Base-by-base conservation (phyloP, 371 early-diverging fungal species). In the Mucor mucedo region DNA sequence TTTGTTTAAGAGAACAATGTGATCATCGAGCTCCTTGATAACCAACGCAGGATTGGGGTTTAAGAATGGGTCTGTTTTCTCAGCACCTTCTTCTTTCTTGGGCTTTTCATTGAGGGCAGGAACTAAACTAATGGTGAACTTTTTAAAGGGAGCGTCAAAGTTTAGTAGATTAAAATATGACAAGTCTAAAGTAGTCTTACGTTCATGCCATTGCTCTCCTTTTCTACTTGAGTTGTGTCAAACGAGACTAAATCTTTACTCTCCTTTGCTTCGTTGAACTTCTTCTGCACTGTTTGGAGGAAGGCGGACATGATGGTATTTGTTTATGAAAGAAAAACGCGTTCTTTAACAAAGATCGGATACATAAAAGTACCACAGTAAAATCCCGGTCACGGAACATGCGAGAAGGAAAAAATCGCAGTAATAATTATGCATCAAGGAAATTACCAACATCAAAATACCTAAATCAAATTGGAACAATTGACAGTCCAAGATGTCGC, bases 1-100 rank as follows among this genome's bases (percentile, higher is more conserved):
- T 71, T 93, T 93, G 83, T 93, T 93, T 50, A 91, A 73, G 6
- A 93, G 62, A 42, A 91, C 54, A 56, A 80, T 71, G 63, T 91
- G 87, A 9, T 80, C 65, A 11, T 84, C 81, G 8, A 76, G 60
- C 45, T 87, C 86, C 28, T 77, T 61, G 2, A 93, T 85, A 29
- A 69, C 76, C 40, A 92, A 76, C 1, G 77, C 76, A 16, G 87
- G 87, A 50, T 82, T 75, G 29, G 89, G 89, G 14, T 88, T 85
- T 54, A 89, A 62, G 65, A 92, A 93, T 3, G 93, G 93, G 58
- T 89, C 84, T 30, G 65, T 45, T 52, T 75, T 79, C 52, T 71
- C 66, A 10, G 65, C 61, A 40, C 57, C 68, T 29, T 68, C 63
- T 11, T 64, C 60, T 11, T 77, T 70, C 14, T 69, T 62, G 4